Percentiles rank a stretch among this genome's conserved stretches.
Conservation (phyloP, 495 filamentous ascomycete genomes). For the Penicillium mononematosum region DNA sequence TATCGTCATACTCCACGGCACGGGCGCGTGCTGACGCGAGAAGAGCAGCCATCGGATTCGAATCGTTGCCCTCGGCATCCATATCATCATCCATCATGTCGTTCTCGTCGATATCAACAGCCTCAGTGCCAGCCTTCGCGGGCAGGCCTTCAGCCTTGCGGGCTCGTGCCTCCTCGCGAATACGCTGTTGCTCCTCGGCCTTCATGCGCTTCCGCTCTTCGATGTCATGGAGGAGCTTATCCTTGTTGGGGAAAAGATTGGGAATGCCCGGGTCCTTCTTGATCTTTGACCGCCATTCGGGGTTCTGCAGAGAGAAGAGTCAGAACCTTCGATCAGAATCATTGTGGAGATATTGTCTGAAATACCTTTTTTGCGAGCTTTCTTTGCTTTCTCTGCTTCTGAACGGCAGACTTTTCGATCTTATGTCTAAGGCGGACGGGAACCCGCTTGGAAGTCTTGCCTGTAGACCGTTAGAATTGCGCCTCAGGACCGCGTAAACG, state of each 20-base stretch:
- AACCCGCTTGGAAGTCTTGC: conserved; percentile 90
- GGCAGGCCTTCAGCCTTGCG: conserved; percentile 49
- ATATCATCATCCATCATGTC: conserved; percentile 53
- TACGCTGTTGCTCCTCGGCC: conserved; percentile 70
- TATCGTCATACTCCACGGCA: conserved; percentile 72
- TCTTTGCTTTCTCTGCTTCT: conserved; percentile 84
- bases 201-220: conserved; percentile 81
- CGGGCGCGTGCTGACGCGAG: conserved; percentile 86
- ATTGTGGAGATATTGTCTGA: neutral
- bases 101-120: conserved; percentile 48
- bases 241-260: conserved; percentile 97
- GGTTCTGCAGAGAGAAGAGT: conserved; percentile 57
- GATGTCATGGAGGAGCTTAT: conserved; percentile 88
- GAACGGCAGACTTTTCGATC: conserved; percentile 88
- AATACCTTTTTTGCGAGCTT: conserved; percentile 80
- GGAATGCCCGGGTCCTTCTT: conserved; percentile 98
- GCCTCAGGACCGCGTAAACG: neutral
- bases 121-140: conserved; percentile 33
- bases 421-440: conserved; percentile 88
- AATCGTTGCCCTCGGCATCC: conserved; percentile 57
- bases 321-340: conserved; percentile 4
- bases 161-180: conserved; percentile 68
- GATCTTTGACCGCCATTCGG: conserved; percentile 85
- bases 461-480: conserved; percentile 43
- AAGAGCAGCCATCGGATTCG: conserved; percentile 89